These are phyloP conservation scores for Zelopaecilomyces penicillatus DNA, from an alignment of 2,329 filamentous ascomycete species.

Conservation along the genomic window DNA sequence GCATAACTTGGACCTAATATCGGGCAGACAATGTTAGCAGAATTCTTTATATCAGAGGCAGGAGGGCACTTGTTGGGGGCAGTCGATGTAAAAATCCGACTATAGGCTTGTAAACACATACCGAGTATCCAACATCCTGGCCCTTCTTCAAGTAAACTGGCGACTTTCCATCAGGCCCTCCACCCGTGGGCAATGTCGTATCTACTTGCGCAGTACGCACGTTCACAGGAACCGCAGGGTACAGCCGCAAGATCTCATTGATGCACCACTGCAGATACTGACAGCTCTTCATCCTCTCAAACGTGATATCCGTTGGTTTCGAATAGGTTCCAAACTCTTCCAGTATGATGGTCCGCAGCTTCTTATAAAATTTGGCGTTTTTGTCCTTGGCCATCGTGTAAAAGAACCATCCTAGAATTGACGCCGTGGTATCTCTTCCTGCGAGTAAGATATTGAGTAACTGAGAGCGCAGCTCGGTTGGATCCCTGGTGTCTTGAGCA, in stretches of 20 bases:
- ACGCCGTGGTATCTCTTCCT: constrained; percentile 47
- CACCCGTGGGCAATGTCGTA: constrained; percentile 42
- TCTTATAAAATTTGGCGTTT: constrained; percentile 30
- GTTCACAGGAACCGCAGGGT: constrained; percentile 17
- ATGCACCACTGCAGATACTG: constrained; percentile 18
- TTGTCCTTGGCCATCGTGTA: constrained; percentile 28
- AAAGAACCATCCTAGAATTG: constrained; percentile 40
- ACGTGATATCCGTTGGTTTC: constrained; percentile 17
- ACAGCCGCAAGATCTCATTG: constrained; percentile 16
- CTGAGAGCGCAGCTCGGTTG: constrained; percentile 18
- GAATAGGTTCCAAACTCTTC: constrained; percentile 41
- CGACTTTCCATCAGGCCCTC: constrained; percentile 36
- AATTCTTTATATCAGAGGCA: no score
- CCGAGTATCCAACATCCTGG: constrained; percentile 30
- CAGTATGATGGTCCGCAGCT: constrained; percentile 33
- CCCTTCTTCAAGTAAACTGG: constrained; percentile 43
- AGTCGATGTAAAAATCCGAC: no score
- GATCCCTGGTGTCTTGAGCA: constrained; percentile 23
- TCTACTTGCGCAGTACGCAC: constrained; percentile 22
- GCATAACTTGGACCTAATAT: constrained; percentile 22
- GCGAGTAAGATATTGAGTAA: constrained; percentile 36
- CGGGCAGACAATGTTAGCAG: background rate
- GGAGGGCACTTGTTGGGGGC: no score
- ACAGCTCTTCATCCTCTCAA: constrained; percentile 15
- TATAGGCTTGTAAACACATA: constrained; percentile 2